phyloP scores from a whole-genome alignment of 2,329 filamentous ascomycete species.

The Pseudogymnoascus verrucosus region DNA sequence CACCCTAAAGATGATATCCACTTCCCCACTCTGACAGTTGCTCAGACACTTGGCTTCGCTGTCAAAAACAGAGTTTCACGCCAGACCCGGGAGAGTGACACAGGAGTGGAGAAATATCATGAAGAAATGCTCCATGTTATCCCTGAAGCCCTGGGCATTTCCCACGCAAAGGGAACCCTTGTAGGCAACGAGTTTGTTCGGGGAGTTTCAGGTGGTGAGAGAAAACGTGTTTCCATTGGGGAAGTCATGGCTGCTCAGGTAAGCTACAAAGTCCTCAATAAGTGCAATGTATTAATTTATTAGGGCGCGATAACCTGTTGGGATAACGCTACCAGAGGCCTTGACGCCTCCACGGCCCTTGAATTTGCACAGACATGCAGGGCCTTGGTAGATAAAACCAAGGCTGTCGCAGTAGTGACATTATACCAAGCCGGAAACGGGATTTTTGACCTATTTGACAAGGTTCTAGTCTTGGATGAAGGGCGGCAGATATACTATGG shows the following conservation, averaged over 20 bases:
- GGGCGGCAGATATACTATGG: conserved; percentile 62
- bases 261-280: conserved; percentile 31
- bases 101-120: conserved; percentile 36
- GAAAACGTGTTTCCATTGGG: conserved; percentile 54
- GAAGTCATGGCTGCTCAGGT: conserved; percentile 32
- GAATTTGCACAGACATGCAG: conserved; percentile 54
- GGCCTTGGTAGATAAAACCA: conserved; percentile 54
- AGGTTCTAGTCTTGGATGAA: conserved; percentile 59
- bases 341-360: conserved; percentile 56
- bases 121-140: conserved; percentile 45
- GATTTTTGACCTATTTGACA: conserved; percentile 63
- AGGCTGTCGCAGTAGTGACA: conserved; percentile 53
- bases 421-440: conserved; percentile 64
- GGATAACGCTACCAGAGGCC: conserved; percentile 59
- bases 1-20: conserved; percentile 52
- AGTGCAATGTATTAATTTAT: neutral
- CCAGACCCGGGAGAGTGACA: conserved; percentile 35
- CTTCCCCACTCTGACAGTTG: conserved; percentile 43
- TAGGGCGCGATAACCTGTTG: conserved; percentile 48
- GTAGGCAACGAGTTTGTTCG: conserved; percentile 52
- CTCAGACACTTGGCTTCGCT: conserved; percentile 45
- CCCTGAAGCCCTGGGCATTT: conserved; percentile 33
- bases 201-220: conserved; percentile 53
- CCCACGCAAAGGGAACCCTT: conserved; percentile 47
- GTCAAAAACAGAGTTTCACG: conserved; percentile 52